Evolutionary conservation across 257 asterid genomes (phyloP).

Genomic region (Capsicum chinense): DNA sequence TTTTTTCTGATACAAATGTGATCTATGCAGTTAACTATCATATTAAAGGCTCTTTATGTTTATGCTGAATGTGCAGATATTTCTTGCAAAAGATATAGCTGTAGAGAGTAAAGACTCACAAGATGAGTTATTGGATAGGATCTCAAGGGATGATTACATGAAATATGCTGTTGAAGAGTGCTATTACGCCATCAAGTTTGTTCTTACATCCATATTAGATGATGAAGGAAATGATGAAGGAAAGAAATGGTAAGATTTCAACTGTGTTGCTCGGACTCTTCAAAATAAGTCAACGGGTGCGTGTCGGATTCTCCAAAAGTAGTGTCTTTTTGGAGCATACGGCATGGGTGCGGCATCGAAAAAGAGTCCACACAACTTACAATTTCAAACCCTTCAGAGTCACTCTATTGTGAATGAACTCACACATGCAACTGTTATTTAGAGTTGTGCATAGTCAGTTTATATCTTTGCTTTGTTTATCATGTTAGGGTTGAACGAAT

Average conservation of each 20-base stretch:
- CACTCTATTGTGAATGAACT: background rate
- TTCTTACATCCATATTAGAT: conserved; percentile 74
- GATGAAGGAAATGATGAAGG: conserved; percentile 89
- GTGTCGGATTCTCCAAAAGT: no score
- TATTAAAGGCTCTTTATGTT: conserved; percentile 27
- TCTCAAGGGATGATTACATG: conserved; percentile 95
- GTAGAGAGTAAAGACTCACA: conserved; percentile 77
- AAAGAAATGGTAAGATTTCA: conserved; percentile 66
- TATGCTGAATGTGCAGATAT: conserved; percentile 51
- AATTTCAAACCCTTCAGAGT: background rate
- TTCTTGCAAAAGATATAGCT: conserved; percentile 94
- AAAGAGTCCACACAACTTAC: no score
- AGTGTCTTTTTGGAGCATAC: no score
- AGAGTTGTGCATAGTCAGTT: conserved; percentile 1
- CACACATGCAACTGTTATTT: no score
- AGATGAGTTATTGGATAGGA: conserved; percentile 92
- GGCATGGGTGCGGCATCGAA: no score
- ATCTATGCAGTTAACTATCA: conserved; percentile 29
- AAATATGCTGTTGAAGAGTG: conserved; percentile 94
- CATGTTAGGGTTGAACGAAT: conserved; percentile 82
- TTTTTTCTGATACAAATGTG: conserved; percentile 21
- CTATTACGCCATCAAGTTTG: conserved; percentile 62
- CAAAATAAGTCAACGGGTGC: no score
- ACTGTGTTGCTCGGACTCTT: no score
- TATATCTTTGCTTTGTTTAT: background rate